Evolutionary conservation across 768 basidiomycete genomes (phyloP).

Genomic region (Kwoniella dejecticola): DNA sequence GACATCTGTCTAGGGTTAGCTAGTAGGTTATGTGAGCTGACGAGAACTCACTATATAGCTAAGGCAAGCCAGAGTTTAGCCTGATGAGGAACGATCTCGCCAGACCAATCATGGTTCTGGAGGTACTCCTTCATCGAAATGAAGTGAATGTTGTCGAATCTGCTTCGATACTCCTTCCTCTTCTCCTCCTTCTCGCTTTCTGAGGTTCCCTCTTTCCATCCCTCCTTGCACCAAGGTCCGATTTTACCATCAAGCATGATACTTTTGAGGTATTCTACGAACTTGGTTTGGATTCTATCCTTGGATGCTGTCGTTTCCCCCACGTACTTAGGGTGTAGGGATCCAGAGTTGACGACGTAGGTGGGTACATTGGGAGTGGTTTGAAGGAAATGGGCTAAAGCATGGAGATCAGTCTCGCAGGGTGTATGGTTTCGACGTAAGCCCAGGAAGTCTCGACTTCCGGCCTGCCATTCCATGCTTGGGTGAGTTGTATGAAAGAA

Average conservation of each 20-base stretch:
- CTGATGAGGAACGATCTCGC: neutral
- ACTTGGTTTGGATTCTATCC: neutral
- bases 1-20: too few species aligned
- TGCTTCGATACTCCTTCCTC: neutral
- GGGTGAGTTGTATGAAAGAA: constrained; percentile 1
- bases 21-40: neutral
- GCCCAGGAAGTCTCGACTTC: neutral
- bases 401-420: neutral
- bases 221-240: neutral
- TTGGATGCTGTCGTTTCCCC: neutral
- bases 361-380: neutral
- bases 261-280: neutral
- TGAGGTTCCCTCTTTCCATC: neutral
- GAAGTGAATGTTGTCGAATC: neutral
- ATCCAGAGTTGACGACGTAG: constrained; percentile 5
- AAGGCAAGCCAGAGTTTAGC: constrained; percentile 9
- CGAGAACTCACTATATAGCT: neutral
- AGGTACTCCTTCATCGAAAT: constrained; percentile 9
- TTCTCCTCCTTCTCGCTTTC: neutral
- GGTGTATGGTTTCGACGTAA: neutral
- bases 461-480: neutral
- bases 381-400: neutral
- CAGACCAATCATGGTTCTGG: constrained; percentile 9
- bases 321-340: neutral
- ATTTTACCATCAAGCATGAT: neutral